Conservation (phyloP, 2,329 filamentous ascomycete species). For the Claviceps maximensis region DNA sequence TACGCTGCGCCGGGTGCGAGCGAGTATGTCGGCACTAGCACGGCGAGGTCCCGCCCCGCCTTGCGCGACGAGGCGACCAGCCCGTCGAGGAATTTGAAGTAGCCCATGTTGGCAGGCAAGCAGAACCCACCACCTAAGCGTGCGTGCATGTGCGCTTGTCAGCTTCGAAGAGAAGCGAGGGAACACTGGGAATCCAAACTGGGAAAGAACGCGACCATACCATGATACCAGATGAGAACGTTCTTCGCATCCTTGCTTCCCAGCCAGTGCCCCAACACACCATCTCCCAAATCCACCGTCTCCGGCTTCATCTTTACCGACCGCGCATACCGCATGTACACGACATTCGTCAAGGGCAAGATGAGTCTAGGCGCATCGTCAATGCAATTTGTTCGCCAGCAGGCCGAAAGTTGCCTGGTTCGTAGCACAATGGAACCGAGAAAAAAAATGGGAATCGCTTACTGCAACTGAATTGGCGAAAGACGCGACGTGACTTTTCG, state of each 20-base stretch:
- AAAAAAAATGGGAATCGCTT: background rate
- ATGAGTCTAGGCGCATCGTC: slow-evolving; percentile 5
- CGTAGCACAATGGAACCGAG: background rate
- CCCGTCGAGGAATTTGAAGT: slow-evolving; percentile 10
- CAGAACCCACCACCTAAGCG: slow-evolving; percentile 11
- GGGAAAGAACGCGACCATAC: slow-evolving; percentile 2
- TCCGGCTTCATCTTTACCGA: slow-evolving; percentile 5
- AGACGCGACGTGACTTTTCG: slow-evolving; percentile 10
- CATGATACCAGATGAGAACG: slow-evolving; percentile 14
- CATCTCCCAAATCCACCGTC: slow-evolving; percentile 10
- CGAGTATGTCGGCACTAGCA: slow-evolving; percentile 11
- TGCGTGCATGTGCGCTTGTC: background rate
- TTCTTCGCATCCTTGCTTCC: slow-evolving; percentile 10
- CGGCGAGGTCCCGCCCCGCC: slow-evolving; percentile 8
- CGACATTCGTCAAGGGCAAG: slow-evolving; percentile 8
- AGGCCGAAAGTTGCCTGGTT: background rate
- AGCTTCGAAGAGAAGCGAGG: background rate
- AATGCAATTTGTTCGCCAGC: background rate
- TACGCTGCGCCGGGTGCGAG: slow-evolving; percentile 11
- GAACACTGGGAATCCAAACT: background rate
- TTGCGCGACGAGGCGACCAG: slow-evolving; percentile 7
- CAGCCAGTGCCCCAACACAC: slow-evolving; percentile 12
- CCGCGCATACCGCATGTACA: slow-evolving; percentile 10
- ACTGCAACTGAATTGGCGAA: slow-evolving; percentile 11
- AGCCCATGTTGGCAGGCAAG: slow-evolving; percentile 10